Conservation (phyloP, 106 monocot species). For the Amphibolis antarctica region DNA sequence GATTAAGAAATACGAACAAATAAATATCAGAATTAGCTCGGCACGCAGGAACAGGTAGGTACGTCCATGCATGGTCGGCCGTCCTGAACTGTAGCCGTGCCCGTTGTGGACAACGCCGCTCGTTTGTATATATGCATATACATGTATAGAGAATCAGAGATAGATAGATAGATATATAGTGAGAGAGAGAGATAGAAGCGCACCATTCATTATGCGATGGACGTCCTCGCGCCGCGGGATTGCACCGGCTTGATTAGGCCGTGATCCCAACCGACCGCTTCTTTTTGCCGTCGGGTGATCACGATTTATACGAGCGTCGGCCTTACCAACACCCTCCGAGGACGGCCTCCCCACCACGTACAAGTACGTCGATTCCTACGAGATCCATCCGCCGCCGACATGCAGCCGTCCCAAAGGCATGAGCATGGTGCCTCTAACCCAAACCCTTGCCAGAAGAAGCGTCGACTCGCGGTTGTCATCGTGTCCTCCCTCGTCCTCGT, state of each 20-base stretch:
- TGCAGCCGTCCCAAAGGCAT: constrained; percentile 2
- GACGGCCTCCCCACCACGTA: not conserved
- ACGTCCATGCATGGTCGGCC: too few species aligned
- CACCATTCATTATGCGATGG: not conserved
- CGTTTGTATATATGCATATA: too few species aligned
- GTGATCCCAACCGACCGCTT: not conserved
- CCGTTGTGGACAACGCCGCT: too few species aligned
- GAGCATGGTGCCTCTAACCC: not conserved
- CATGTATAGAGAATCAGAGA: too few species aligned
- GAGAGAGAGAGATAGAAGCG: too few species aligned
- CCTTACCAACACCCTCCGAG: not conserved
- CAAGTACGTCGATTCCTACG: not conserved
- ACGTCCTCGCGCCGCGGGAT: not conserved
- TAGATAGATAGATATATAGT: too few species aligned
- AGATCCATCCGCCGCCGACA: not conserved
- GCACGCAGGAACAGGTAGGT: too few species aligned
- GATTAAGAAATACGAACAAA: too few species aligned
- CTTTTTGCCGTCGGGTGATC: not conserved
- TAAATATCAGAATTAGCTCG: too few species aligned
- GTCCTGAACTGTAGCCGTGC: too few species aligned
- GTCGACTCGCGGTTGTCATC: constrained; percentile 12
- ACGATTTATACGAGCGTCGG: not conserved
- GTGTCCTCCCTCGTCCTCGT: constrained; percentile 31
- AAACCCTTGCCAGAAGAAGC: not conserved
- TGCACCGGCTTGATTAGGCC: not conserved